Evolutionary conservation across 306 rosid species (phyloP), one percentile per base, ranked within the genome.

Genomic region (Cucumis melo): DNA sequence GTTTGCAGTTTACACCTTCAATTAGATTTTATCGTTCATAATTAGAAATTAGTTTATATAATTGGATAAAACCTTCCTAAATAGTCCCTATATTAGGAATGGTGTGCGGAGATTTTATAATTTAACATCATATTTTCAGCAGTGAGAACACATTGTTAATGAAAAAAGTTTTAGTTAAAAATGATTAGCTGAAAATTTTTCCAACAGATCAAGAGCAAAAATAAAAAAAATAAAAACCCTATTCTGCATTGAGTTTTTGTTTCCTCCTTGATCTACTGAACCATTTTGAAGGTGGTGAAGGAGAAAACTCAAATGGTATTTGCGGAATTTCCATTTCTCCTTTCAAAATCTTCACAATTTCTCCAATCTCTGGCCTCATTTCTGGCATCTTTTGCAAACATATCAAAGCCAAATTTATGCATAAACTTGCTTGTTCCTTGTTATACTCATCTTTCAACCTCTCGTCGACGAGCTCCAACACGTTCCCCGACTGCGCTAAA

Each of bases 341-440:
- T 74, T 86, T 90, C 88, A 94, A 73, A 85, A 90, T 84, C 89
- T 84, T 91, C 46, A 91, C 91, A 76, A 91, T 89, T 57, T 90
- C 98, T n/a, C 91, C 90, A 17, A 89, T 89, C 73, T 91, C 96
- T 3, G 94, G 98, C 71, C 98, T 80, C 81, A 90, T 81, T 84
- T 90, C 98, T 0, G 98, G 98, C 84, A 87, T 86, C 84, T 84
- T 91, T 86, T 85, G 94, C 42, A 91, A 81, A 87, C 98, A 94
- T 61, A 81, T 74, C 77, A 91, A 84, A 29, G 97, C 97, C 85
- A 94, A 81, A 84, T 91, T 89, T 80, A 94, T 90, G 66, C 97
- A 94, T 82, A 94, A 41, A 78, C 82, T 83, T 80, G 91, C 98
- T 80, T 94, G 93, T 36, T 84, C 96, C 84, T 89, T 94, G 56